A percentile compares a stretch with the other conserved stretches of the same genome.
Conservation (phyloP, 768 basidiomycete genomes). For the Naganishia antarctica region DNA sequence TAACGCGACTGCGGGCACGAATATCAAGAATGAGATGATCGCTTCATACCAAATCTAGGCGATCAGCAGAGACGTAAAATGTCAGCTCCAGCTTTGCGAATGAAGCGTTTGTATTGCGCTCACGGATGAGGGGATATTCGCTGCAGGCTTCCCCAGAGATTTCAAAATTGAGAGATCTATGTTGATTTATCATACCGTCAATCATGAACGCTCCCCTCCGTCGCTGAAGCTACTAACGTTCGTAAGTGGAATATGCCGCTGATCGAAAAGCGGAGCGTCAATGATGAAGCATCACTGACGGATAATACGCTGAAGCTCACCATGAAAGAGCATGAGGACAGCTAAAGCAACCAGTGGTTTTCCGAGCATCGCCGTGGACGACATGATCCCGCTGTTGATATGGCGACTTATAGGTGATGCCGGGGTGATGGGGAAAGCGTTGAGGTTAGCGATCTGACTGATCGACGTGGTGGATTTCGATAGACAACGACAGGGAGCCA, state of each 20-base stretch:
- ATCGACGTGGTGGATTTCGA: too few relatives aligned
- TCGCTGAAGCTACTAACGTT: conserved; percentile 32
- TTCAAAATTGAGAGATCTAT: conserved; percentile 47
- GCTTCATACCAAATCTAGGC: conserved; percentile 46
- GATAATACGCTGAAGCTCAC: not conserved
- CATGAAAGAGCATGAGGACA: conserved; percentile 4
- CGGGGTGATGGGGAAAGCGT: too few relatives aligned
- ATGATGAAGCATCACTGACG: not conserved
- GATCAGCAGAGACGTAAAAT: not conserved
- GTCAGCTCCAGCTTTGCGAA: not conserved
- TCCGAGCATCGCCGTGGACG: not conserved
- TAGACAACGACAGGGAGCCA: too few relatives aligned
- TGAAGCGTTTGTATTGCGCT: conserved; percentile 12
- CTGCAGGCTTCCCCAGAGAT: conserved; percentile 35
- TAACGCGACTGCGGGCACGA: conserved; percentile 41
- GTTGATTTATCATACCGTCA: not conserved
- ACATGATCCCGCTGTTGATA: not conserved
- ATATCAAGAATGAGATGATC: conserved; percentile 37
- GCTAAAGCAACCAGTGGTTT: conserved; percentile 9
- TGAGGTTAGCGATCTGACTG: too few relatives aligned
- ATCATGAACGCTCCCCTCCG: not conserved
- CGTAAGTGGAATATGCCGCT: conserved; percentile 49
- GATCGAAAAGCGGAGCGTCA: not conserved
- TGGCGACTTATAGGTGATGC: not conserved
- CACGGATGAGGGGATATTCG: conserved; percentile 39